Evolutionary conservation across 176 grass and related monocot genomes (phyloP).

Genomic region (Phoenix roebelenii): DNA sequence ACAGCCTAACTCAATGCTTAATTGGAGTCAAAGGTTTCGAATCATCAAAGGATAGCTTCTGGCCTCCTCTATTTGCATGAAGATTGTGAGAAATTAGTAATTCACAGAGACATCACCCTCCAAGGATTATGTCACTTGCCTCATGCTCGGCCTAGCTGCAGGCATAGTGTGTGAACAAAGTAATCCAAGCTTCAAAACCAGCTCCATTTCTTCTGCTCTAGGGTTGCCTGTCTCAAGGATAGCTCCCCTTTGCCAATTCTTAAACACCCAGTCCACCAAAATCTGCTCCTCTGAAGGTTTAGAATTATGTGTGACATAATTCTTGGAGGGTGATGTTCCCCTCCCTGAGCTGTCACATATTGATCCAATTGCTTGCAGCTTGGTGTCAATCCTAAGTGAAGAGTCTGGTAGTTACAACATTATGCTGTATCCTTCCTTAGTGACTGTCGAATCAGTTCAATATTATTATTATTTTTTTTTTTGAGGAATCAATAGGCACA

Average conservation of each 20-base stretch:
- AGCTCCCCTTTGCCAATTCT: background rate
- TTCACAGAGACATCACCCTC: background rate
- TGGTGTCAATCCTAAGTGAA: slow-evolving; percentile 21
- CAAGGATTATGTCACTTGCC: slow-evolving; percentile 23
- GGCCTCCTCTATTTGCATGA: too few species aligned
- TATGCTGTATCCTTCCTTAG: background rate
- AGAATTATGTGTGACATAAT: slow-evolving; percentile 20
- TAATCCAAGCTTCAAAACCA: slow-evolving; percentile 8
- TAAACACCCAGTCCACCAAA: slow-evolving; percentile 17
- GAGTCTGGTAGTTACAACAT: slow-evolving; percentile 19
- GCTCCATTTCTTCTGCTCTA: background rate
- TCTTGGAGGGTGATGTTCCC: slow-evolving; percentile 8
- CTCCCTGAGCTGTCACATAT: slow-evolving; percentile 18
- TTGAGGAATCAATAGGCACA: too few species aligned
- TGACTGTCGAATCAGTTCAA: too few species aligned
- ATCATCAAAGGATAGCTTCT: too few species aligned
- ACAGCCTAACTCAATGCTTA: too few species aligned
- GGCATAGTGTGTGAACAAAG: slow-evolving; percentile 27
- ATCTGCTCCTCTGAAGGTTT: background rate
- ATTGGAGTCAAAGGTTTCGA: too few species aligned
- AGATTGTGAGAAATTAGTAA: too few species aligned
- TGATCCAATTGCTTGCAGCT: slow-evolving; percentile 15
- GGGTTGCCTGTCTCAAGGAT: background rate
- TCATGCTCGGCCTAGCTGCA: slow-evolving; percentile 21
- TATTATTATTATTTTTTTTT: too few species aligned